A percentile compares a stretch with the other conserved stretches of the same genome.
phyloP scores from a whole-genome alignment of 352 stramenopile species.

The Pythium vanterpoolii region DNA sequence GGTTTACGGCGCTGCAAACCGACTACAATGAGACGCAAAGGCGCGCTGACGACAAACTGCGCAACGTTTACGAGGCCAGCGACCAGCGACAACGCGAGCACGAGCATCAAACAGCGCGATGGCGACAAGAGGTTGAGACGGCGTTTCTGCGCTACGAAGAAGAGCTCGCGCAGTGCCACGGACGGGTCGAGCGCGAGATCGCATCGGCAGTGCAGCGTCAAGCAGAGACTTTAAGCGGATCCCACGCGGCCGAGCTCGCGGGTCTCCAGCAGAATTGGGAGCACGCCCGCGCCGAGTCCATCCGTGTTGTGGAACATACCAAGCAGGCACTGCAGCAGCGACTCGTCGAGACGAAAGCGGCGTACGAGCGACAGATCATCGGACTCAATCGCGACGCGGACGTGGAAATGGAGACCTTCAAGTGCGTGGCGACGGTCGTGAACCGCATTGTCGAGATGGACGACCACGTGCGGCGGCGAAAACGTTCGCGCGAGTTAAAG shows the following conservation, averaged over 20 bases:
- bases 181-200: conserved; percentile 25
- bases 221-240: background rate
- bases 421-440: conserved; percentile 35
- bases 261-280: conserved; percentile 42
- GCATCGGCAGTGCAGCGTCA: background rate
- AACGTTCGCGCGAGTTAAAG: conserved; percentile 27
- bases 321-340: conserved; percentile 3
- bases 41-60: conserved; percentile 3
- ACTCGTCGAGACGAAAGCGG: background rate
- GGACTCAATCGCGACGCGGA: conserved; percentile 20
- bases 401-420: conserved; percentile 22
- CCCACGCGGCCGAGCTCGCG: conserved; percentile 25
- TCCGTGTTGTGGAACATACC: conserved; percentile 19
- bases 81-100: conserved; percentile 26
- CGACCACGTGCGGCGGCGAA: conserved; percentile 21
- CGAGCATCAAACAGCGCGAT: conserved; percentile 22
- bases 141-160: conserved; percentile 50
- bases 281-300: conserved; percentile 28
- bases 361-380: conserved; percentile 17
- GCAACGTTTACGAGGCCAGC: conserved; percentile 15
- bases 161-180: conserved; percentile 26
- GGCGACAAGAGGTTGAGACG: conserved; percentile 37
- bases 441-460: conserved; percentile 47
- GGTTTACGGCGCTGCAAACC: conserved; percentile 31
- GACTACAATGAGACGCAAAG: conserved; percentile 17